Evolutionary conservation across 148 eudicot genomes (phyloP).

Genomic region (Euryodendron excelsum): DNA sequence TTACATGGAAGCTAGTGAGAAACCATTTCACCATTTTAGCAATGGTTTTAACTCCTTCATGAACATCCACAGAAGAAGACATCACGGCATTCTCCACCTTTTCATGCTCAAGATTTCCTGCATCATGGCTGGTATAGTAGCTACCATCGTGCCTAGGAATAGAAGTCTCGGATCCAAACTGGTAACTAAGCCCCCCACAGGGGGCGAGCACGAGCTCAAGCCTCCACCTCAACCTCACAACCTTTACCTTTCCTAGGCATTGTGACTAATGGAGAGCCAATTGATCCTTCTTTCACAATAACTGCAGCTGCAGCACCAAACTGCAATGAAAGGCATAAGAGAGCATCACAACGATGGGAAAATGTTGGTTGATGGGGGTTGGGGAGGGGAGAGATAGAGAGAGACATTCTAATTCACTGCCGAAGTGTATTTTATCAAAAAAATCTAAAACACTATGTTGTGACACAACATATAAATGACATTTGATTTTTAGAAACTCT

Average conservation of each 20-base stretch:
- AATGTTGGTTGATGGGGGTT: too few species aligned
- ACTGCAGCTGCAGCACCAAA: slow-evolving; percentile 44
- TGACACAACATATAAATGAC: not conserved
- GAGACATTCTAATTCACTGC: not conserved
- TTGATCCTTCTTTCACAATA: slow-evolving; percentile 75
- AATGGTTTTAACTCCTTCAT: slow-evolving; percentile 91
- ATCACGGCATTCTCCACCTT: slow-evolving; percentile 15
- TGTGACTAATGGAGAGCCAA: slow-evolving; percentile 60
- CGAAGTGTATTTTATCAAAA: not conserved
- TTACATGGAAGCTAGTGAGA: slow-evolving; percentile 79
- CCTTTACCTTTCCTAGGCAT: slow-evolving; percentile 86
- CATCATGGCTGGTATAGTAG: slow-evolving; percentile 13
- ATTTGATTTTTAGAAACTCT: not conserved
- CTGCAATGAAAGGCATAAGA: slow-evolving; percentile 38
- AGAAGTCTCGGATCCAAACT: slow-evolving; percentile 31
- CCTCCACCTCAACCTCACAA: slow-evolving; percentile 67
- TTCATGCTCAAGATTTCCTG: slow-evolving; percentile 37
- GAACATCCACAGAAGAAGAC: slow-evolving; percentile 55
- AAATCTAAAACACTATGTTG: not conserved
- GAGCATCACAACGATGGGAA: slow-evolving; percentile 5
- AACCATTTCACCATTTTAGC: slow-evolving; percentile 91
- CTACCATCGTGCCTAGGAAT: slow-evolving; percentile 22
- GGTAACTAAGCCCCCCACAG: slow-evolving; percentile 15
- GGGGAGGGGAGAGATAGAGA: too few species aligned
- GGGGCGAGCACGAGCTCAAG: slow-evolving; percentile 80